Base-by-base conservation (phyloP, 2,329 filamentous ascomycete genomes). In the Akanthomyces muscarius region DNA sequence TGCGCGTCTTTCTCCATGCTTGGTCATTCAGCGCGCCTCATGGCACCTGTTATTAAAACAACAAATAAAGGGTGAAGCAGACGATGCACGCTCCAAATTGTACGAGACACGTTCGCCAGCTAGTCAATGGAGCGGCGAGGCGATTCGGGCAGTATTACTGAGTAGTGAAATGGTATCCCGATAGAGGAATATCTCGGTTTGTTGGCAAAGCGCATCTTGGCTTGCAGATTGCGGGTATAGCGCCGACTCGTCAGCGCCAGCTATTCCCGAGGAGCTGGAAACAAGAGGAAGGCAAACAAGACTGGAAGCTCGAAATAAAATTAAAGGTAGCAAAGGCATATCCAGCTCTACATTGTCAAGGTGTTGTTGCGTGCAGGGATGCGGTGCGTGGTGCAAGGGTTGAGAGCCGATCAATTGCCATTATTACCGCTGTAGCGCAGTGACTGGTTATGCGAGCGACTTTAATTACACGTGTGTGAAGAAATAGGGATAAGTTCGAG, bases 1-100 rank as follows among this genome's bases (percentile, higher is more conserved):
- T 72, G 71, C 68, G 75, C 75, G 74, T 71, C 72, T 70, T 68
- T 73, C 68, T 77, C 75, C 75, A 77, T 77, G 64, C 55, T 68
- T 66, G 52, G 23, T 53, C 48, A 54, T 4, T 54, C 33, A 16
- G n/a, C 21, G 61, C 25, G 48, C n/a, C 11, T 57, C 61, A 63
- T 57, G 61, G 42, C 42, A 64, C 33, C 63, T 59, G 38, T 28
- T 38, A 45, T 25, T 52, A 21, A 52, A 25, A 45, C n/a, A 38
- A 11, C 47, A 44, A 36, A 4, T 3, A 28, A 38, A n/a, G 5
- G 45, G 28, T 33, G 42, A 25, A 21, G 21, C 13, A 38, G 50
- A 25, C 23, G 28, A n/a, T 41, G 50, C 23, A 44, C 50, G 30
- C 23, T 28, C 14, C 16, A 47, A n/a, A 38, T 25, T 61, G 28